A percentile compares a stretch with the other conserved stretches of the same genome.
phyloP scores from a whole-genome alignment of 805 yeast species.

The Metschnikowia proteae region DNA sequence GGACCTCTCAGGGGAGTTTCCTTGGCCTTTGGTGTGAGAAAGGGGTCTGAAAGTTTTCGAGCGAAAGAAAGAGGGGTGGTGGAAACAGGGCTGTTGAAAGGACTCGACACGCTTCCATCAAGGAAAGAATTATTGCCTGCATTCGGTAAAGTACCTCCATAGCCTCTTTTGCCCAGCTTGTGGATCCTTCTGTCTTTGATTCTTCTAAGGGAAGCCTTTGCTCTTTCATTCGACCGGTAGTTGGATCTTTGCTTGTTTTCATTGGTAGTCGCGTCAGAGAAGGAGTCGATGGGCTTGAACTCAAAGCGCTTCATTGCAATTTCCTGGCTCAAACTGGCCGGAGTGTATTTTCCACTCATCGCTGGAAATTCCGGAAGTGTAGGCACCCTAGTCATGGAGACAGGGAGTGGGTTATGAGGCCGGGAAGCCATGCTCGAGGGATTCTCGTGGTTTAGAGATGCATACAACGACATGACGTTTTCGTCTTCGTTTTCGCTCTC shows the following conservation, averaged over 20 bases:
- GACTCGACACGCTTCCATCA: conserved; percentile 17
- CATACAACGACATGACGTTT: conserved; percentile 63
- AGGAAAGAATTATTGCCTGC: neutral
- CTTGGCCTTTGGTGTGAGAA: neutral
- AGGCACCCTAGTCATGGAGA: conserved; percentile 30
- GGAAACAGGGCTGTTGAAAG: conserved; percentile 17
- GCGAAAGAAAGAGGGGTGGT: neutral
- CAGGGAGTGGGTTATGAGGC: conserved; percentile 9
- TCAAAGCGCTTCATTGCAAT: conserved; percentile 16
- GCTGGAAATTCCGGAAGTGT: conserved; percentile 43
- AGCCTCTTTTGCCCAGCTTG: conserved; percentile 30
- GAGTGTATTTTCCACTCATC: conserved; percentile 31
- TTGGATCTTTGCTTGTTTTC: conserved; percentile 17
- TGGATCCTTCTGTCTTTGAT: conserved; percentile 57
- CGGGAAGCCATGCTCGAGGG: conserved; percentile 8
- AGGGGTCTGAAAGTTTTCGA: conserved; percentile 1
- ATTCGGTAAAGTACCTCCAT: conserved; percentile 5
- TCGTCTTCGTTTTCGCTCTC: conserved; percentile 57
- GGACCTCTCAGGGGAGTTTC: neutral
- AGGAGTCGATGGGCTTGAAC: conserved; percentile 16
- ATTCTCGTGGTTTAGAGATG: conserved; percentile 42
- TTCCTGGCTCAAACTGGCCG: conserved; percentile 19
- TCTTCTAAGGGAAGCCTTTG: conserved; percentile 60
- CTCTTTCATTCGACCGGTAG: conserved; percentile 51
- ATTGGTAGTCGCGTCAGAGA: conserved; percentile 10